Conservation (phyloP, 192 early-diverging fungal genomes). For the Geosiphon pyriformis region DNA sequence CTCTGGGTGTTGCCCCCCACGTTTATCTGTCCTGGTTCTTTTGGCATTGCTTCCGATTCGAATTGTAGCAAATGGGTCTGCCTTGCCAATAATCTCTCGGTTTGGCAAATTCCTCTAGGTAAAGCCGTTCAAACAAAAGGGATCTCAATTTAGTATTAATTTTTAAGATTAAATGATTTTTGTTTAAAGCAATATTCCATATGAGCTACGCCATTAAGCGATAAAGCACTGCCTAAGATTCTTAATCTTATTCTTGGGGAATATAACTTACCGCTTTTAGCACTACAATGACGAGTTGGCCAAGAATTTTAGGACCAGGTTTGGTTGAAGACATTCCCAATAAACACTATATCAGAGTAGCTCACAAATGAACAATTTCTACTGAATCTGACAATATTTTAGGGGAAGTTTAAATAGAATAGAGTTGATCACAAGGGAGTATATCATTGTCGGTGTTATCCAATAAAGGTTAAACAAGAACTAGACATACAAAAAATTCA, state of each 20-base stretch:
- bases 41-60: constrained; percentile 41
- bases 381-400: no score
- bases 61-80: constrained; percentile 49
- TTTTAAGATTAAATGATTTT: neutral
- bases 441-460: no score
- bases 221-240: neutral
- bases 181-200: neutral
- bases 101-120: constrained; percentile 32
- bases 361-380: no score
- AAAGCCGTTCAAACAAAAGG: no score
- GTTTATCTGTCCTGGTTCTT: constrained; percentile 40
- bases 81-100: constrained; percentile 41
- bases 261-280: neutral
- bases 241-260: neutral
- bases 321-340: neutral
- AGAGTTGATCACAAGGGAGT: no score
- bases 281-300: constrained; percentile 1
- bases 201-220: neutral
- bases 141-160: no score
- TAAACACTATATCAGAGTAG: no score
- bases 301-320: neutral
- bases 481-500: no score
- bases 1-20: constrained; percentile 51
- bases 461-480: no score
- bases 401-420: no score